A percentile compares a stretch with the other conserved stretches of the same genome.
These are phyloP conservation scores for Fusarium abutilonis DNA, from an alignment of 2,329 filamentous ascomycete genomes.

Conservation along the genomic window DNA sequence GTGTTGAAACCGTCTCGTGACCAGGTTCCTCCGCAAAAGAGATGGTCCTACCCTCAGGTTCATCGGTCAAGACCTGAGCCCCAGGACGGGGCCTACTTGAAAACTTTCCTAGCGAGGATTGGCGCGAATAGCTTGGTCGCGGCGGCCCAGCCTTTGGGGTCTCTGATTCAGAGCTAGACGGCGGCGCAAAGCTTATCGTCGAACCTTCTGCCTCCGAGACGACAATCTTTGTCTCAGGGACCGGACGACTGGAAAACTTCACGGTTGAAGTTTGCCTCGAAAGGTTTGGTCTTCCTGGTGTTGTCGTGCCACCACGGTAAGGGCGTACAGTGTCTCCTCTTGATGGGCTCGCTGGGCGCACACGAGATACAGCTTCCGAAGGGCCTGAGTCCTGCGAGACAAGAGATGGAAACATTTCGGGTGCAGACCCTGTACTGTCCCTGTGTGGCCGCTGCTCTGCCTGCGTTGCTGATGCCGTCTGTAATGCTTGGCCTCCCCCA, in stretches of 20 bases:
- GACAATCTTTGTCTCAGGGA: conserved; percentile 74
- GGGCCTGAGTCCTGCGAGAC: conserved; percentile 24
- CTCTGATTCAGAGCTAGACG: conserved; percentile 44
- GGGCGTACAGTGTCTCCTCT: conserved; percentile 37
- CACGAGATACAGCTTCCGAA: conserved; percentile 23
- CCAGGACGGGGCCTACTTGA: conserved; percentile 71
- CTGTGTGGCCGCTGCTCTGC: neutral
- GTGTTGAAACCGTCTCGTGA: conserved; percentile 30
- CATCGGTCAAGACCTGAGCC: conserved; percentile 64
- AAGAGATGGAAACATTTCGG: conserved; percentile 42
- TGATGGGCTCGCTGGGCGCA: conserved; percentile 42
- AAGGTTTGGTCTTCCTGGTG: conserved; percentile 56
- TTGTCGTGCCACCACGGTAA: conserved; percentile 37
- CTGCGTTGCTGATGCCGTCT: conserved; percentile 12
- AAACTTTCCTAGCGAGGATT: conserved; percentile 66
- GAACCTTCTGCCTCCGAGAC: conserved; percentile 65
- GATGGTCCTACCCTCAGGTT: conserved; percentile 66
- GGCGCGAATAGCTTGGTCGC: conserved; percentile 53
- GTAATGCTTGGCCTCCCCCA: conserved; percentile 14
- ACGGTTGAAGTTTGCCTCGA: conserved; percentile 64
- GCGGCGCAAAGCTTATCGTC: conserved; percentile 73
- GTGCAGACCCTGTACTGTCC: conserved; percentile 11
- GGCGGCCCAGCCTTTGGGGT: conserved; percentile 46
- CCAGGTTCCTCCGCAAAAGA: conserved; percentile 64
- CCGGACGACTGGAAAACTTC: conserved; percentile 77